A percentile compares a stretch with the other conserved stretches of the same genome.
These are phyloP conservation scores for Senecio squalidus DNA, from an alignment of 140 eudicot species.

Conservation along the genomic window DNA sequence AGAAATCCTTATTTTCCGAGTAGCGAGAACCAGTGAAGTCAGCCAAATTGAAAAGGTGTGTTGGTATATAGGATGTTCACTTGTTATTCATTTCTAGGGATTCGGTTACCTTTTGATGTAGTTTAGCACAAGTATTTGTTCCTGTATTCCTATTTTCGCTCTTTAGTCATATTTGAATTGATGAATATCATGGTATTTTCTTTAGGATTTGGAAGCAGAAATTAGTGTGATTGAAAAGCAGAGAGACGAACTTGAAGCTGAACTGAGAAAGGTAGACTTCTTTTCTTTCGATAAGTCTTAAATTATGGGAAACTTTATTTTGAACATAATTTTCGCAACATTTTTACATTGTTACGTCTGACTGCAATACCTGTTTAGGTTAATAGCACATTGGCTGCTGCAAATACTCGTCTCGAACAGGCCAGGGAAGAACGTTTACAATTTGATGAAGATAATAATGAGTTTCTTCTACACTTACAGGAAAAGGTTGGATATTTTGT, in stretches of 20 bases:
- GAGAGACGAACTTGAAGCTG: constrained; percentile 51
- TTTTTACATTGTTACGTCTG: no score
- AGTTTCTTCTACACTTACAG: constrained; percentile 62
- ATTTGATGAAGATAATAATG: constrained; percentile 74
- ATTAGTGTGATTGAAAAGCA: constrained; percentile 41
- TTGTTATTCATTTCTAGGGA: no score
- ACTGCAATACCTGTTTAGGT: constrained; percentile 42
- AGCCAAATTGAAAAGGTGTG: constrained; percentile 75
- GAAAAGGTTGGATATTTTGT: constrained; percentile 41
- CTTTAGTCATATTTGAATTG: not conserved
- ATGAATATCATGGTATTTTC: constrained; percentile 6
- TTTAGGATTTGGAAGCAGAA: constrained; percentile 63
- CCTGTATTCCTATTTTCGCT: not conserved
- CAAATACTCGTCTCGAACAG: constrained; percentile 62
- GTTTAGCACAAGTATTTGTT: no score
- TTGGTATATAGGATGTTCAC: no score
- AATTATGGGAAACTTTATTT: no score
- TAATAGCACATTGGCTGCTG: constrained; percentile 48
- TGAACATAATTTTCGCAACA: no score
- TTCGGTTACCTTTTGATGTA: no score
- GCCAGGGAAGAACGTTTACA: constrained; percentile 92
- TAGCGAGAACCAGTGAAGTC: constrained; percentile 60
- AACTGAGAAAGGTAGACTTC: constrained; percentile 42
- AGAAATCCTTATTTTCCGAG: constrained; percentile 63
- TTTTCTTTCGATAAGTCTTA: no score